phyloP scores from a whole-genome alignment of 805 yeast genomes.

The Nakazawaea pomicola region DNA sequence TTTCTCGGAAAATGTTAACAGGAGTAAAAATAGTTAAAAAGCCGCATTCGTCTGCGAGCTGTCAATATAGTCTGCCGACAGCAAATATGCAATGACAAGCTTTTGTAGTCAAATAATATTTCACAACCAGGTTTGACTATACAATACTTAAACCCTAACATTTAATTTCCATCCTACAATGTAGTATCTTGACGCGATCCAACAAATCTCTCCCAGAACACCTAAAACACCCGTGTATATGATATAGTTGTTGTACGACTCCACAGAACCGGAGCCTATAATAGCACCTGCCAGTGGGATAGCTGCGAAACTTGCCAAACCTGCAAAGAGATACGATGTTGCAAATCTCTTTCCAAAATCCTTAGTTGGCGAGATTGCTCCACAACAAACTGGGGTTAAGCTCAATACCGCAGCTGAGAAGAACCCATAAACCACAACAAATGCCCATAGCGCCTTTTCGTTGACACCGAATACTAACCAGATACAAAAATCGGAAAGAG shows the following conservation, averaged over 20 bases:
- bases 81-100: too few relatives aligned
- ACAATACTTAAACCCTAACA: conserved; percentile 9
- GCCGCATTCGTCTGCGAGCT: too few relatives aligned
- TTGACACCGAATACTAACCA: conserved; percentile 62
- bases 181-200: conserved; percentile 34
- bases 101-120: too few relatives aligned
- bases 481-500: conserved; percentile 39
- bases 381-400: conserved; percentile 56
- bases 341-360: conserved; percentile 68
- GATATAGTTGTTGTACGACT: conserved; percentile 37
- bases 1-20: too few relatives aligned
- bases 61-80: too few relatives aligned
- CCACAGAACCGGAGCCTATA: conserved; percentile 27
- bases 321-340: conserved; percentile 41
- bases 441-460: conserved; percentile 38
- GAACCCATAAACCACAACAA: conserved; percentile 49
- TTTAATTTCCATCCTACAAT: conserved; percentile 37
- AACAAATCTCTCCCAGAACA: conserved; percentile 31
- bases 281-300: conserved; percentile 42
- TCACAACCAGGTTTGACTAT: too few relatives aligned
- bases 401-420: conserved; percentile 53
- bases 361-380: conserved; percentile 49
- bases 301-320: conserved; percentile 31
- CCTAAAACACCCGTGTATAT: conserved; percentile 38
- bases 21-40: too few relatives aligned